phyloP scores from a whole-genome alignment of 257 asterid genomes.

The Lycium ferocissimum region DNA sequence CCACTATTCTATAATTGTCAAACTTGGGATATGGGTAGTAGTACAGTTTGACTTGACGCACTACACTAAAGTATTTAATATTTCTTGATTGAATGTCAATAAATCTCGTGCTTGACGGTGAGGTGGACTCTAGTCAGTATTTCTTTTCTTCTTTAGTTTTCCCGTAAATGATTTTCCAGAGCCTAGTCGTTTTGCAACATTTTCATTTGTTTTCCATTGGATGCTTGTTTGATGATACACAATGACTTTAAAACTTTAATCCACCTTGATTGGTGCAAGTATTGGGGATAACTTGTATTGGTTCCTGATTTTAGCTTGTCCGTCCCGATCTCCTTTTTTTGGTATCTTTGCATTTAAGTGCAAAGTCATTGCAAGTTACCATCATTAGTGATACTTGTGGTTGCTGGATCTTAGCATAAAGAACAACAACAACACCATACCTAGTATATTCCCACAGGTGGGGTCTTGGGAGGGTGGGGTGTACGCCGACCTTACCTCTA shows the following conservation, averaged over 20 bases:
- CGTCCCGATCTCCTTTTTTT: background rate
- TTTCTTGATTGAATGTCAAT: background rate
- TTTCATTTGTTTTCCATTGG: background rate
- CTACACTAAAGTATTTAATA: background rate
- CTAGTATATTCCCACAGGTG: too few relatives aligned
- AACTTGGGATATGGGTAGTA: background rate
- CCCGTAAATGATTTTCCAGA: background rate
- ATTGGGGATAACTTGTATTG: background rate
- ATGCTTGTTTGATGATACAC: background rate
- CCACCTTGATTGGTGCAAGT: background rate
- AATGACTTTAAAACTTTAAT: background rate
- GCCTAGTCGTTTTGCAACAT: background rate
- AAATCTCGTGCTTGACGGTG: background rate
- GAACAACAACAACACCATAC: background rate
- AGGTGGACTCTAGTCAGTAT: background rate
- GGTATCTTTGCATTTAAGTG: background rate
- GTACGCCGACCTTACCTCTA: too few relatives aligned
- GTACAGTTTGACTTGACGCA: background rate
- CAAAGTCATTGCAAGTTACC: background rate
- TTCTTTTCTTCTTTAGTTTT: conserved; percentile 7
- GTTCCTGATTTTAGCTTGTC: conserved; percentile 13
- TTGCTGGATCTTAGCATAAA: conserved; percentile 3
- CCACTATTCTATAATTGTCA: background rate
- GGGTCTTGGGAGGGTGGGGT: too few relatives aligned
- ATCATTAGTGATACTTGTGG: background rate